These are phyloP conservation scores for Fusarium musae DNA, from an alignment of 2,329 filamentous ascomycete genomes.

Conservation along the genomic window DNA sequence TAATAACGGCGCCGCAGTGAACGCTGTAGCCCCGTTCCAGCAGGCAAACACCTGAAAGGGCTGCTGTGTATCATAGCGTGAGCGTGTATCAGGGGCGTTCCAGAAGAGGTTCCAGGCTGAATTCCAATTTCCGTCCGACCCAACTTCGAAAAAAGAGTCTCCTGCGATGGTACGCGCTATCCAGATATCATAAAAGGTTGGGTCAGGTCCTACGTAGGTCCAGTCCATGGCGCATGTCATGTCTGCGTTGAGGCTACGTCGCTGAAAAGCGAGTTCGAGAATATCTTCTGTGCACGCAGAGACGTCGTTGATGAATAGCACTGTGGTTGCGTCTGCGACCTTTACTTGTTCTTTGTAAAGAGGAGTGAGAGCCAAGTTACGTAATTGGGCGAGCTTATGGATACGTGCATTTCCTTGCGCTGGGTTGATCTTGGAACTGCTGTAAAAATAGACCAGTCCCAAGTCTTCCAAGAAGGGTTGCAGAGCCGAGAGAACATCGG, in stretches of 20 bases:
- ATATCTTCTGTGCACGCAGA: constrained; percentile 65
- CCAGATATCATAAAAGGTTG: constrained; percentile 69
- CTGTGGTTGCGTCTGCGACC: constrained; percentile 52
- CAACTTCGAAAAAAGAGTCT: constrained; percentile 66
- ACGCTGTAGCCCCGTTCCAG: constrained; percentile 67
- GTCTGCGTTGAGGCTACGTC: constrained; percentile 57
- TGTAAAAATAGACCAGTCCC: constrained; percentile 56
- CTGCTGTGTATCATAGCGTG: constrained; percentile 48
- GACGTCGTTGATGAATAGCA: constrained; percentile 67
- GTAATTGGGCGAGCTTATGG: constrained; percentile 58
- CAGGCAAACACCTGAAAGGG: constrained; percentile 71
- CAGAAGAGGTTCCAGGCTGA: constrained; percentile 63
- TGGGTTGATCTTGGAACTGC: constrained; percentile 57
- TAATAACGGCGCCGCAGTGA: constrained; percentile 60
- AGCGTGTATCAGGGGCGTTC: constrained; percentile 51
- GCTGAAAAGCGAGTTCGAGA: constrained; percentile 65
- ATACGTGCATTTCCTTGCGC: constrained; percentile 56
- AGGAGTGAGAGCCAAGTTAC: constrained; percentile 63
- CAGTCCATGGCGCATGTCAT: constrained; percentile 71
- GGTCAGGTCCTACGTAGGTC: constrained; percentile 56
- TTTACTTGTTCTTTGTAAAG: constrained; percentile 47
- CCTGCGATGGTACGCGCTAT: constrained; percentile 63
- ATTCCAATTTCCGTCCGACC: constrained; percentile 60
- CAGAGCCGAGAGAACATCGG: constrained; percentile 59
- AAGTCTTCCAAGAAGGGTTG: constrained; percentile 51